Evolutionary conservation across 2,329 filamentous ascomycete species (phyloP).

Genomic region (Bipolaris cookei): DNA sequence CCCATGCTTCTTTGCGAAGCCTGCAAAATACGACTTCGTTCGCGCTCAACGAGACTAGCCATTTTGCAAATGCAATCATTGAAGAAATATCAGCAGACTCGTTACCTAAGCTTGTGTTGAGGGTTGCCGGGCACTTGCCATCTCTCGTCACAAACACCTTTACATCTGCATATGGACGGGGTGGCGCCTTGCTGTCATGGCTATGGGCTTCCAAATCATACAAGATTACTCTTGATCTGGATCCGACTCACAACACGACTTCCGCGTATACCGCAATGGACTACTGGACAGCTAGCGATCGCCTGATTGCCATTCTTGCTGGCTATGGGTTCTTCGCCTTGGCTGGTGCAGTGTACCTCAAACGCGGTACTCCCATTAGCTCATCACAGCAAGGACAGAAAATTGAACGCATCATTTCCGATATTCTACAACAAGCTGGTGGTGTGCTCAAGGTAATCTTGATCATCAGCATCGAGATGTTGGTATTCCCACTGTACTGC

Average conservation of each 20-base stretch:
- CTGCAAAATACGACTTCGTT: constrained; percentile 47
- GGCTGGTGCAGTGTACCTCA: constrained; percentile 79
- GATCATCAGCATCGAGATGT: constrained; percentile 99
- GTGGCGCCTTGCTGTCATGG: constrained; percentile 28
- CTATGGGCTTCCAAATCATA: constrained; percentile 46
- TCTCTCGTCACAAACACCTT: constrained; percentile 11
- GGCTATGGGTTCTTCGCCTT: constrained; percentile 82
- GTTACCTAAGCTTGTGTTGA: constrained; percentile 21
- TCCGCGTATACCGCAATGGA: constrained; percentile 42
- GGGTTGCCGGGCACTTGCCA: constrained; percentile 27
- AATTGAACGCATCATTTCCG: constrained; percentile 77
- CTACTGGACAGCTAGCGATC: constrained; percentile 59
- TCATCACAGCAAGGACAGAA: constrained; percentile 60
- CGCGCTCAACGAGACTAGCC: constrained; percentile 41
- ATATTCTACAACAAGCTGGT: constrained; percentile 87
- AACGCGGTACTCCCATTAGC: constrained; percentile 72
- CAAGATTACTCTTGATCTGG: constrained; percentile 46
- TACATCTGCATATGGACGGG: constrained; percentile 16
- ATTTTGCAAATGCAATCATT: constrained; percentile 31
- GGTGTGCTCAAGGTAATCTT: constrained; percentile 97
- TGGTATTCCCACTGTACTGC: constrained; percentile 94
- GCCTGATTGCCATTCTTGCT: constrained; percentile 74
- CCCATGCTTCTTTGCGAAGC: constrained; percentile 47
- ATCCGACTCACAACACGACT: constrained; percentile 31
- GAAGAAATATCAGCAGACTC: constrained; percentile 36